Conservation (phyloP, 2,329 filamentous ascomycete genomes). For the Pseudogymnoascus sp. region DNA sequence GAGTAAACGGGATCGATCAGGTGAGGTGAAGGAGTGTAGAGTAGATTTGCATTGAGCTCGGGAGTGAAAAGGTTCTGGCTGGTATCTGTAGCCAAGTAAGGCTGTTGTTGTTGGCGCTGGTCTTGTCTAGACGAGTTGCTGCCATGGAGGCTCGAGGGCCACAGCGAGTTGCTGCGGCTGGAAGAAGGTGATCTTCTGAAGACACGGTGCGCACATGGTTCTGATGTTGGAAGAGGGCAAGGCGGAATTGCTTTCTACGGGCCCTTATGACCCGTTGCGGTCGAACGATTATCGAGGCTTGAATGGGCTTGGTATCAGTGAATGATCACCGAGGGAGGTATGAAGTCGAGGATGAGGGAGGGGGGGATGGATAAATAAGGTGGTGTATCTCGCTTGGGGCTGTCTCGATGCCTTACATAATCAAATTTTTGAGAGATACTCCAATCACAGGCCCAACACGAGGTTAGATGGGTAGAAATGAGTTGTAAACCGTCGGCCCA, state of each 20-base stretch:
- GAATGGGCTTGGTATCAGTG: background rate
- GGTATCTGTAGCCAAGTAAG: constrained; percentile 7
- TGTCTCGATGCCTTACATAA: background rate
- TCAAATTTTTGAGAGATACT: background rate
- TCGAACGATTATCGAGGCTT: background rate
- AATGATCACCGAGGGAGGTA: background rate
- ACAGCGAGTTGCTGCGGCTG: constrained; percentile 11
- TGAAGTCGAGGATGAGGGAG: background rate
- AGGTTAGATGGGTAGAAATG: constrained; percentile 1
- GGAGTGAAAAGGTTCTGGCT: background rate
- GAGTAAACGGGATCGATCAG: constrained; percentile 8
- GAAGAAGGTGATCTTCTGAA: constrained; percentile 10
- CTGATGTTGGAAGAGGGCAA: constrained; percentile 14
- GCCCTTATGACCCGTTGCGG: constrained; percentile 22
- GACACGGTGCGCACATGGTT: constrained; percentile 5
- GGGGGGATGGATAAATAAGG: background rate
- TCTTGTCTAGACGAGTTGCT: constrained; percentile 6
- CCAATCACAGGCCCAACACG: background rate
- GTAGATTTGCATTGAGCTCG: constrained; percentile 8
- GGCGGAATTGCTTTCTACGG: constrained; percentile 19
- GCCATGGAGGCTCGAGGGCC: constrained; percentile 15
- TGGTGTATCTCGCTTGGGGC: background rate
- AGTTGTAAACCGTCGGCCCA: background rate
- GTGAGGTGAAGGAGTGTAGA: constrained; percentile 13
- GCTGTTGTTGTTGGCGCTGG: background rate